phyloP scores from a whole-genome alignment of 176 grass and related monocot species.

The Phragmites australis region DNA sequence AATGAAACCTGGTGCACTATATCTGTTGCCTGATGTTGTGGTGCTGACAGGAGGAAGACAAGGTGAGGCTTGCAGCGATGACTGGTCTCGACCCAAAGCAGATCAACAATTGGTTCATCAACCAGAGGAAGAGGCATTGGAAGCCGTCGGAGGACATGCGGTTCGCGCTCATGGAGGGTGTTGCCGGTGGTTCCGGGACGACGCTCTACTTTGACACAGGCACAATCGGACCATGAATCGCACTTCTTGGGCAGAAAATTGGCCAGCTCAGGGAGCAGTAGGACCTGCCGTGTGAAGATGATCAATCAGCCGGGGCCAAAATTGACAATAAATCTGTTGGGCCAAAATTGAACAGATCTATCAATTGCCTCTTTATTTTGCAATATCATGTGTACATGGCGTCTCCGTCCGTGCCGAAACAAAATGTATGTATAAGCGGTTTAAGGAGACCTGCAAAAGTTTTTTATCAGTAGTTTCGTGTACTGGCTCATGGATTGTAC shows the following conservation, averaged over 20 bases:
- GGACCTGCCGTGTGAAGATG: conserved; percentile 17
- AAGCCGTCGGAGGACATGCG: conserved; percentile 91
- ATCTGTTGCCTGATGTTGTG: neutral
- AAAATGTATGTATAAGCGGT: conserved; percentile 42
- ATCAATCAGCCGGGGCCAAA: conserved; percentile 27
- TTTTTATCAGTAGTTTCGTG: conserved; percentile 15
- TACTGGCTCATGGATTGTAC: conserved; percentile 3
- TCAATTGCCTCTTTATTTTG: conserved; percentile 30
- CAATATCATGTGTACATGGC: conserved; percentile 44
- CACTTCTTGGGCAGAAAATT: neutral
- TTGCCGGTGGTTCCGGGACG: conserved; percentile 62
- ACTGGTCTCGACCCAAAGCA: conserved; percentile 87
- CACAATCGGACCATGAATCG: conserved; percentile 64
- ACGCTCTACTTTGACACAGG: conserved; percentile 88
- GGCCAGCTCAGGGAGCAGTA: neutral
- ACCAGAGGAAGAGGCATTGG: conserved; percentile 92
- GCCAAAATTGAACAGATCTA: conserved; percentile 1
- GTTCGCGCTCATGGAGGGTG: conserved; percentile 82
- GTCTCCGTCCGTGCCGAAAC: neutral
- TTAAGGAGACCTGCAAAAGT: conserved; percentile 25
- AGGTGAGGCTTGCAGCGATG: conserved; percentile 66
- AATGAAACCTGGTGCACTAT: neutral
- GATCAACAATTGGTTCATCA: conserved; percentile 98
- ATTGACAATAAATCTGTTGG: conserved; percentile 33
- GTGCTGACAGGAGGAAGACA: conserved; percentile 77